Conservation (phyloP, 345 rosid species). For the Ceriops decandra region DNA sequence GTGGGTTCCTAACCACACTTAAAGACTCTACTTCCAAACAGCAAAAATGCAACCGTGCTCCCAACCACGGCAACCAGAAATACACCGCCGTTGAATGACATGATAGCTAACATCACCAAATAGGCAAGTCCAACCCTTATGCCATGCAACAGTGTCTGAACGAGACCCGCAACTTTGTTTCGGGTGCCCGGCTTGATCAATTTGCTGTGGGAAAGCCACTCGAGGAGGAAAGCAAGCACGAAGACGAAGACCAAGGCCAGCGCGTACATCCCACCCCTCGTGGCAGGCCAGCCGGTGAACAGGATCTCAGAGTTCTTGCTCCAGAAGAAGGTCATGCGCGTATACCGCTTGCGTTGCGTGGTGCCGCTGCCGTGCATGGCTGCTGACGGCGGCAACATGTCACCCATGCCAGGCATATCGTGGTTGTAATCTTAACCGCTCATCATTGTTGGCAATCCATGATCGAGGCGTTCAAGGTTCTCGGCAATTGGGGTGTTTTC, state of each 20-base stretch:
- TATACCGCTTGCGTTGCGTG: neutral
- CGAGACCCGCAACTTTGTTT: conserved; percentile 7
- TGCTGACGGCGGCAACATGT: too few relatives aligned
- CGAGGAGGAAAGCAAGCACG: conserved; percentile 27
- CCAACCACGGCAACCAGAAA: conserved; percentile 31
- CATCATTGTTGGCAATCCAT: too few relatives aligned
- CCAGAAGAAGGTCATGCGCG: conserved; percentile 29
- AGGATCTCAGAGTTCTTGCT: conserved; percentile 18
- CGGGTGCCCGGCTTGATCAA: conserved; percentile 10
- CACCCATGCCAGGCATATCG: too few relatives aligned
- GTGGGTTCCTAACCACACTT: conserved; percentile 10
- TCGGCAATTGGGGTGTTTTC: too few relatives aligned
- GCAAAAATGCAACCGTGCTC: conserved; percentile 23
- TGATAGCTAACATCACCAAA: conserved; percentile 35
- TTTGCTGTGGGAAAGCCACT: conserved; percentile 37
- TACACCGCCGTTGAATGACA: conserved; percentile 31
- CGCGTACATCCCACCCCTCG: conserved; percentile 11
- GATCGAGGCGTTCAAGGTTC: too few relatives aligned
- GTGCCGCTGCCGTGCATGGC: too few relatives aligned
- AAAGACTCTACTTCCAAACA: conserved; percentile 29
- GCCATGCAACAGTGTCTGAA: conserved; percentile 22
- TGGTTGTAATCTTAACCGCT: too few relatives aligned
- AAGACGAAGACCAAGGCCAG: conserved; percentile 32
- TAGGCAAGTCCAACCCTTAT: conserved; percentile 22
- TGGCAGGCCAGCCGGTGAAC: conserved; percentile 36